These are phyloP conservation scores for Beauveria bassiana DNA, from an alignment of 2,329 filamentous ascomycete genomes.

Conservation along the genomic window DNA sequence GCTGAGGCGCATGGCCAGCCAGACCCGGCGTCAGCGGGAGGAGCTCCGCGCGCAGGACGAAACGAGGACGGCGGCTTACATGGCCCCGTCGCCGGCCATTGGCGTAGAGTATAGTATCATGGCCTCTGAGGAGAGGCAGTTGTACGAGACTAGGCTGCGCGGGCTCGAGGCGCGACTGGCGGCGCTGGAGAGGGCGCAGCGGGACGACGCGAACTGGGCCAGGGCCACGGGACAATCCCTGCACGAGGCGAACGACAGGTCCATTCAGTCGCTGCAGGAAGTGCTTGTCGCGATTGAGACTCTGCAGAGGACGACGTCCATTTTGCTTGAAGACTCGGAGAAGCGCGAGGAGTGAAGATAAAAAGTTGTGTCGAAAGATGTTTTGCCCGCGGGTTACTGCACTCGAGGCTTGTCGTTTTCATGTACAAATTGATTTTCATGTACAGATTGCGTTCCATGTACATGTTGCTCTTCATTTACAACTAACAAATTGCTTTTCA, in stretches of 20 bases:
- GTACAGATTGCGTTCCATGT: too few relatives aligned
- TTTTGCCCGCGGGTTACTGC: too few relatives aligned
- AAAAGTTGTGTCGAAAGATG: too few relatives aligned
- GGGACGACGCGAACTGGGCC: not conserved
- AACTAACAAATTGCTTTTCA: too few relatives aligned
- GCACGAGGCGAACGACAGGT: slow-evolving; percentile 4
- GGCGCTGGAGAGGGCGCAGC: not conserved
- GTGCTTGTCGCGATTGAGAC: not conserved
- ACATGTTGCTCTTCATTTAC: too few relatives aligned
- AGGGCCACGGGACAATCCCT: not conserved
- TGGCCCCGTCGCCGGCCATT: not conserved
- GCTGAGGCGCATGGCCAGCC: not conserved
- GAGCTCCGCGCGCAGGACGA: not conserved
- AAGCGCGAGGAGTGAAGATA: not conserved
- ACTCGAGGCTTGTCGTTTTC: too few relatives aligned
- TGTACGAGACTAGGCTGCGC: not conserved
- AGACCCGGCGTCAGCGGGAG: not conserved
- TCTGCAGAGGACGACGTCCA: not conserved
- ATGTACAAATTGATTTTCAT: too few relatives aligned
- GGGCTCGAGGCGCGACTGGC: not conserved
- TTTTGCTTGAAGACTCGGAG: not conserved
- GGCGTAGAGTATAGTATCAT: not conserved
- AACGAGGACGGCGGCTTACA: not conserved
- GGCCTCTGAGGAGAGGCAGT: not conserved
- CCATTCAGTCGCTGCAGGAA: not conserved